phyloP scores from a whole-genome alignment of 106 monocot species.

The Dendrobium chrysotoxum region DNA sequence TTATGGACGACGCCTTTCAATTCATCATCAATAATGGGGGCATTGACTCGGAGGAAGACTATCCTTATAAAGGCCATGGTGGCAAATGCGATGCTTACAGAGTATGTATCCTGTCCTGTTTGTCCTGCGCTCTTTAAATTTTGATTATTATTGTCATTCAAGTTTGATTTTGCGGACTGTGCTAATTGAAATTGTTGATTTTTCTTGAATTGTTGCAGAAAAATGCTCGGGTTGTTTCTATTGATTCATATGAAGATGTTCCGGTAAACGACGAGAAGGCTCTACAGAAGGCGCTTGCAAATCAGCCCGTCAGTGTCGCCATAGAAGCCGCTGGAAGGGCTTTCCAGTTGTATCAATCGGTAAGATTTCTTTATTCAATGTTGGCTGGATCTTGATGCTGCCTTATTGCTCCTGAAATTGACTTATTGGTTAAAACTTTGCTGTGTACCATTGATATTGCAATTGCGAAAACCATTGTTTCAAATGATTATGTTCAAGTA shows the following conservation, averaged over 20 bases:
- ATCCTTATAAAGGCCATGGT: constrained; percentile 37
- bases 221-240: constrained; percentile 32
- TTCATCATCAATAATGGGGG: constrained; percentile 70
- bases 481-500: no score
- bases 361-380: background rate
- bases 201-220: constrained; percentile 11
- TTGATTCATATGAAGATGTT: constrained; percentile 43
- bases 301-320: constrained; percentile 32
- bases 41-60: constrained; percentile 60
- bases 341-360: constrained; percentile 40
- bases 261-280: constrained; percentile 34
- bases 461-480: no score
- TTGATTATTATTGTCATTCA: background rate
- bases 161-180: background rate
- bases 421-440: no score
- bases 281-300: constrained; percentile 32
- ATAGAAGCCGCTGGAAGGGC: constrained; percentile 34
- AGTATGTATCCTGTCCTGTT: constrained; percentile 7
- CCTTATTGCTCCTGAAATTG: no score
- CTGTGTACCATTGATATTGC: no score
- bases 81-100: constrained; percentile 27
- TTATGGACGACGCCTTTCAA: constrained; percentile 67
- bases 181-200: background rate
- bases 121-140: background rate
- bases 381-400: no score